Evolutionary conservation across 805 yeast genomes (phyloP).

Genomic region (Komagataella pseudopastoris): DNA sequence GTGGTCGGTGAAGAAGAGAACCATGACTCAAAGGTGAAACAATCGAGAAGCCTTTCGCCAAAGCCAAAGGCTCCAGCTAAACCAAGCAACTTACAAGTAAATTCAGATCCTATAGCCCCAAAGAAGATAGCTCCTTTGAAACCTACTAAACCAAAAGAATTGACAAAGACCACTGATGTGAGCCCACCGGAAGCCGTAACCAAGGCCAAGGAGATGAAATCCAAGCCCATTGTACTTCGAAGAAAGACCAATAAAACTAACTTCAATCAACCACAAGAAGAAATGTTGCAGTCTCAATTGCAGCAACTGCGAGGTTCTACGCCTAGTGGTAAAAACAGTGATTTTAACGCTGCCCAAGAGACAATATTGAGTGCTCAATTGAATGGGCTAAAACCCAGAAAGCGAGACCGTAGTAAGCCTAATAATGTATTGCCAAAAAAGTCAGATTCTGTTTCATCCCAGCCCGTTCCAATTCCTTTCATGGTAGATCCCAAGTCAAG

Average conservation of each 20-base stretch:
- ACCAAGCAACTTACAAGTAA: background rate
- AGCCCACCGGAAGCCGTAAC: constrained; percentile 16
- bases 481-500: background rate
- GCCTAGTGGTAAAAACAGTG: background rate
- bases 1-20: background rate
- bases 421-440: background rate
- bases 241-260: background rate
- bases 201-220: constrained; percentile 7
- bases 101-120: background rate
- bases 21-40: too few species aligned
- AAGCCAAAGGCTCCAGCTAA: background rate
- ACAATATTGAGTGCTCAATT: background rate
- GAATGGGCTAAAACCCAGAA: background rate
- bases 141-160: constrained; percentile 6
- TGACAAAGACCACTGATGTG: constrained; percentile 7
- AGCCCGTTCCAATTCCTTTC: constrained; percentile 4
- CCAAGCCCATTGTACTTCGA: background rate
- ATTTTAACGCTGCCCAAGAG: background rate
- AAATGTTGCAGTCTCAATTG: constrained; percentile 3
- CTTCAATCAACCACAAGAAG: constrained; percentile 3
- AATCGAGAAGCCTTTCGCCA: background rate
- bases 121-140: constrained; percentile 1
- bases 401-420: background rate
- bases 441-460: background rate
- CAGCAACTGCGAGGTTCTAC: background rate